These are phyloP conservation scores for Fusarium irregulare DNA, from an alignment of 2,329 filamentous ascomycete species.

Conservation along the genomic window DNA sequence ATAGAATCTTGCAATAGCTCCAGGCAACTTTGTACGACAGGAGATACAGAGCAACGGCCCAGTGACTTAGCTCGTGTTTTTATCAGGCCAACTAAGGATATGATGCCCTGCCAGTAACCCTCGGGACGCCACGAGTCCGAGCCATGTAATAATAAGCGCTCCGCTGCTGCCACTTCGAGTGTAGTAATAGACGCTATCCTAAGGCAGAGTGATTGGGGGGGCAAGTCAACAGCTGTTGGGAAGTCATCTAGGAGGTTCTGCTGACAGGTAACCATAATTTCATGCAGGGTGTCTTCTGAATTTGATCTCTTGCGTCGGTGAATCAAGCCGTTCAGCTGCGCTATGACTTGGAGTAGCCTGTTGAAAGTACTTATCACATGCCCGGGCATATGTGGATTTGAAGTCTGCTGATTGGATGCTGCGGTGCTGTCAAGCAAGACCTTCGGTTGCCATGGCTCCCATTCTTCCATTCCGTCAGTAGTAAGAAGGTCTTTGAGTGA, in stretches of 20 bases:
- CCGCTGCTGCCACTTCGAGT: not conserved
- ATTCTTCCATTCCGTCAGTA: constrained; percentile 6
- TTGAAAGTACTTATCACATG: constrained; percentile 14
- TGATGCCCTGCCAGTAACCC: not conserved
- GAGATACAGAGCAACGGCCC: not conserved
- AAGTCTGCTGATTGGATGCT: not conserved
- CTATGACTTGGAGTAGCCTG: not conserved
- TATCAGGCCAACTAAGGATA: not conserved
- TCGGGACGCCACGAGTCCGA: not conserved
- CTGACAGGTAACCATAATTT: not conserved
- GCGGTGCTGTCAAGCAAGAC: not conserved
- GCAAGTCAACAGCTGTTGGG: not conserved
- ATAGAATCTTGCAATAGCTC: not conserved
- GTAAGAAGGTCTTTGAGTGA: not conserved
- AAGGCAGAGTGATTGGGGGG: not conserved
- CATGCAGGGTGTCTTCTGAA: rapidly evolving
- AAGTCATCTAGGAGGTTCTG: not conserved
- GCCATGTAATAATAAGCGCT: not conserved
- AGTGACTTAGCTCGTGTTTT: not conserved
- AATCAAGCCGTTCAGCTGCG: not conserved
- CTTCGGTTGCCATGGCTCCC: constrained; percentile 10
- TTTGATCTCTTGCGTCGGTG: rapidly evolving
- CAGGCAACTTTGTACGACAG: not conserved
- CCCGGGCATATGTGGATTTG: not conserved
- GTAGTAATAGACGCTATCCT: not conserved